phyloP scores from a whole-genome alignment of 768 basidiomycete genomes.

The Melanogaster broomeanus region DNA sequence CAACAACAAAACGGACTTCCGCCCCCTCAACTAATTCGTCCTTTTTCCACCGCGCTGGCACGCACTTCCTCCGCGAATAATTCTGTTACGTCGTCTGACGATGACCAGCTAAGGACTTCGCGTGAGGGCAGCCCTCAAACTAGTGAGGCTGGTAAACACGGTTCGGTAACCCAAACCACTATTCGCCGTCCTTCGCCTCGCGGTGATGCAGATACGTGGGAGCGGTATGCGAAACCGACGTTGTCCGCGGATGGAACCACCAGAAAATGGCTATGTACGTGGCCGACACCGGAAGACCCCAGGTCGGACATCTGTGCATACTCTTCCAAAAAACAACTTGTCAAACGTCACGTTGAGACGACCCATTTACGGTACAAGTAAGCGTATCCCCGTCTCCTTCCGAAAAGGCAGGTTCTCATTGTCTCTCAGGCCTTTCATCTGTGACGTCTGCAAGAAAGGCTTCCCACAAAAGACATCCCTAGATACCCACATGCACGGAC shows the following conservation, averaged over 20 bases:
- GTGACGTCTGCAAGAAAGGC: conserved; percentile 51
- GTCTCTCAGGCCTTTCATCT: conserved; percentile 48
- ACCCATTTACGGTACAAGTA: conserved; percentile 63
- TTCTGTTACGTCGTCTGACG: conserved; percentile 28
- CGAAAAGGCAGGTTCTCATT: conserved; percentile 14
- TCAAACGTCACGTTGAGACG: conserved; percentile 68
- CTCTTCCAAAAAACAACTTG: conserved; percentile 59
- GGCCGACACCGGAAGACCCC: conserved; percentile 37
- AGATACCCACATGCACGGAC: conserved; percentile 57
- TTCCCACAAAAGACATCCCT: conserved; percentile 63
- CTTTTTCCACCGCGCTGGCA: conserved; percentile 4
- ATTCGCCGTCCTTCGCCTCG: conserved; percentile 29
- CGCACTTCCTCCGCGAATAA: conserved; percentile 19
- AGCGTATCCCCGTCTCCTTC: conserved; percentile 24
- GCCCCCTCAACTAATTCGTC: conserved; percentile 4
- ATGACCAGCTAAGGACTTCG: conserved; percentile 29
- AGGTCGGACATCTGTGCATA: conserved; percentile 43
- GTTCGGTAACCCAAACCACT: conserved; percentile 12
- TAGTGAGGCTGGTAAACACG: conserved; percentile 34
- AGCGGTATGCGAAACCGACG: conserved; percentile 35
- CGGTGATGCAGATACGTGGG: conserved; percentile 32
- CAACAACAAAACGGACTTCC: conserved; percentile 14
- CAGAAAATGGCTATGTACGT: conserved; percentile 43
- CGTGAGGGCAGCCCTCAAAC: conserved; percentile 32
- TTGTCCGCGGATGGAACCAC: conserved; percentile 33